Conservation (phyloP, 306 rosid species). For the Quercus ilex region DNA sequence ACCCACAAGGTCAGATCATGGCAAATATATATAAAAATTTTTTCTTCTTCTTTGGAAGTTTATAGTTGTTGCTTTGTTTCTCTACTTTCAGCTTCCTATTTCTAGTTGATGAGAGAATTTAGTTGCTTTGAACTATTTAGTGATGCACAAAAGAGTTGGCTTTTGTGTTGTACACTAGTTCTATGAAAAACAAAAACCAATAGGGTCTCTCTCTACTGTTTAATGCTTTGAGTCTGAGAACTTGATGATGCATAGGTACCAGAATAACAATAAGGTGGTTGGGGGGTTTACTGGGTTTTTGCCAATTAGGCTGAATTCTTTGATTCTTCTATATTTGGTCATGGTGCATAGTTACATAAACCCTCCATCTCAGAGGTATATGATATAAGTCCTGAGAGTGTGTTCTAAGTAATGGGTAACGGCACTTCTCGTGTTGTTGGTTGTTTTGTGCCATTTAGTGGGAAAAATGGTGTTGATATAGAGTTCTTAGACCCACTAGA, state of each 20-base stretch:
- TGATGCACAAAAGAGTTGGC: constrained; percentile 16
- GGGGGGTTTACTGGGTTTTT: constrained; percentile 28
- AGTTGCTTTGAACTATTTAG: constrained; percentile 21
- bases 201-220: constrained; percentile 15
- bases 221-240: constrained; percentile 11
- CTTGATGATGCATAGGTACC: constrained; percentile 34
- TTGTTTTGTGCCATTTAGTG: constrained; percentile 55
- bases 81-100: constrained; percentile 5
- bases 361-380: constrained; percentile 16
- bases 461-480: constrained; percentile 52
- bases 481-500: constrained; percentile 61
- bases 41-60: neutral
- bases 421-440: constrained; percentile 73
- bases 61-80: neutral
- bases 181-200: constrained; percentile 8
- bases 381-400: neutral
- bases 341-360: constrained; percentile 25
- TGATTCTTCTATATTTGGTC: constrained; percentile 23
- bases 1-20: constrained; percentile 38
- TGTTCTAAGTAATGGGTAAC: constrained; percentile 37
- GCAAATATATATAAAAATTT: neutral
- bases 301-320: constrained; percentile 12
- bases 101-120: neutral
- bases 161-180: constrained; percentile 1
- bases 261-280: constrained; percentile 23